Conservation (phyloP, 2,329 filamentous ascomycete genomes). For the Exophiala alcalophila region DNA sequence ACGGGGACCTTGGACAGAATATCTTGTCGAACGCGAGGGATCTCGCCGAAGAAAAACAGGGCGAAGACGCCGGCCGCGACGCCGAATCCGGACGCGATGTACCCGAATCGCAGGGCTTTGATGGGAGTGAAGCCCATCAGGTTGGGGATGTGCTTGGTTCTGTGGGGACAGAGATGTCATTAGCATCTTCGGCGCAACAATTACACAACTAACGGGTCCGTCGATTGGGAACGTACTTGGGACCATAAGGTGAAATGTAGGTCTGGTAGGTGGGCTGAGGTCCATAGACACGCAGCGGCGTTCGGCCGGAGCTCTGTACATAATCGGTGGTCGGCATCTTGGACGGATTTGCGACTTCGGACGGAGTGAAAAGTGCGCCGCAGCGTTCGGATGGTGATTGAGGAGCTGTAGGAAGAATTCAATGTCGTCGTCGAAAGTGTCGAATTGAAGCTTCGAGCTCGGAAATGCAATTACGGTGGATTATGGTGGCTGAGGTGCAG, state of each 20-base stretch:
- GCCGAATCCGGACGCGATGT: constrained; percentile 55
- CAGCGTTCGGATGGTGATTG: not conserved
- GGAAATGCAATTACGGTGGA: constrained; percentile 5
- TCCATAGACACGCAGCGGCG: constrained; percentile 24
- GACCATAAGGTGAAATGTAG: constrained; percentile 57
- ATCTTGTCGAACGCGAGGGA: constrained; percentile 61
- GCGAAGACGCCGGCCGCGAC: constrained; percentile 57
- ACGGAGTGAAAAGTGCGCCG: no score
- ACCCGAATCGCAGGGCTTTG: constrained; percentile 37
- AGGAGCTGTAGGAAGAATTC: constrained; percentile 5
- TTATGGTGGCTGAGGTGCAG: not conserved
- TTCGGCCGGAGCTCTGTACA: constrained; percentile 24
- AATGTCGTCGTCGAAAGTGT: constrained; percentile 5
- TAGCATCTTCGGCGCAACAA: no score
- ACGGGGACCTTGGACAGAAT: constrained; percentile 61
- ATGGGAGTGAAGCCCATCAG: constrained; percentile 26
- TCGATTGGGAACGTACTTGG: constrained; percentile 58
- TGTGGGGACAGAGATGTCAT: no score
- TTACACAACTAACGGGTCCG: no score
- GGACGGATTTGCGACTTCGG: no score
- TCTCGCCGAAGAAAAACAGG: constrained; percentile 63
- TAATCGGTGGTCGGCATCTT: constrained; percentile 18
- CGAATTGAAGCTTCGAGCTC: constrained; percentile 13
- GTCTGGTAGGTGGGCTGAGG: constrained; percentile 38
- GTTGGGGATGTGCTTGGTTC: constrained; percentile 27